These are phyloP conservation scores for Apiotrichum sp. DNA, from an alignment of 1,284 basidiomycete genomes.

Conservation along the genomic window DNA sequence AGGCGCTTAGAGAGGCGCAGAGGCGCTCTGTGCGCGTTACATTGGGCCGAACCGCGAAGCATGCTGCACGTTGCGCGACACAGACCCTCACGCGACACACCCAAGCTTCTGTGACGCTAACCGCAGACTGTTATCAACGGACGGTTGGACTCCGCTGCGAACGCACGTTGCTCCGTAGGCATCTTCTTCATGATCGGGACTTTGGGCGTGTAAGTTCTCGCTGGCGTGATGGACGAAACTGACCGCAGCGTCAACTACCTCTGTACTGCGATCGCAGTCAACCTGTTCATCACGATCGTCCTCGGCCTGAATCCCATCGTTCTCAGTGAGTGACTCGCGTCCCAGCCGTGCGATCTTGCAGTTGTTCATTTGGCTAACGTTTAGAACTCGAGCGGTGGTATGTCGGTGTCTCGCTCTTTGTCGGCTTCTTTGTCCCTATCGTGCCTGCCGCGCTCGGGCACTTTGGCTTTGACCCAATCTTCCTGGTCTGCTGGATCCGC, in stretches of 20 bases:
- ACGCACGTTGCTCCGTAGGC: constrained; percentile 18
- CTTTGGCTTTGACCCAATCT: constrained; percentile 19
- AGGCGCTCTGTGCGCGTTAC: too few species aligned
- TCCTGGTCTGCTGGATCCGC: constrained; percentile 16
- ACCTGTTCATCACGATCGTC: constrained; percentile 31
- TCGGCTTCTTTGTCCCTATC: constrained; percentile 20
- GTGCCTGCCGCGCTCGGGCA: constrained; percentile 21
- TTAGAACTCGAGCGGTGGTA: constrained; percentile 22
- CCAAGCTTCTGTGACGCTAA: too few species aligned
- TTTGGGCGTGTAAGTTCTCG: constrained; percentile 30
- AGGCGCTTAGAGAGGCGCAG: too few species aligned
- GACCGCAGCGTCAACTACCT: constrained; percentile 33
- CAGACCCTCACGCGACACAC: too few species aligned
- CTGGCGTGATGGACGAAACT: too few species aligned
- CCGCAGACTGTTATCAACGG: background rate
- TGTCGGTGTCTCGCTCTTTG: constrained; percentile 10
- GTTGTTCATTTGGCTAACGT: too few species aligned
- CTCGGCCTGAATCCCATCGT: constrained; percentile 30
- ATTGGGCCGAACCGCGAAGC: too few species aligned
- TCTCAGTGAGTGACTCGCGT: constrained; percentile 23
- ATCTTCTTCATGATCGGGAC: constrained; percentile 31
- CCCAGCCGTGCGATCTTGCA: too few species aligned
- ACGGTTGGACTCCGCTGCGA: constrained; percentile 1
- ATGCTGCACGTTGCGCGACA: too few species aligned
- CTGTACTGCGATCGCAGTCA: constrained; percentile 35